phyloP scores from a whole-genome alignment of 2,329 filamentous ascomycete species.

The Ophiostoma populinum region DNA sequence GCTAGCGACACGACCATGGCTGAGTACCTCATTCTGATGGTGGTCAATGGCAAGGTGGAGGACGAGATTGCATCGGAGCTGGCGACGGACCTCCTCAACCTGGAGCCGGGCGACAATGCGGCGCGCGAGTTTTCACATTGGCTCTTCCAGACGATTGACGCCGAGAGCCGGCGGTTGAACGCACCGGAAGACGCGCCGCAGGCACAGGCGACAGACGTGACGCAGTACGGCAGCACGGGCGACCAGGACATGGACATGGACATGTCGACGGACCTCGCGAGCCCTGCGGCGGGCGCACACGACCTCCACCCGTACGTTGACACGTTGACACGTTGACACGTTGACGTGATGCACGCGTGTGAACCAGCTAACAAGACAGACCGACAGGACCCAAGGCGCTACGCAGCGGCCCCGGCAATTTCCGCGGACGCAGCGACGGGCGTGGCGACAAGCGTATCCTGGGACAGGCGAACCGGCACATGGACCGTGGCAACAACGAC shows the following conservation, averaged over 20 bases:
- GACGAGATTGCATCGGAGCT: slow-evolving; percentile 79
- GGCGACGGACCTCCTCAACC: slow-evolving; percentile 66
- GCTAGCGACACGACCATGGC: slow-evolving; percentile 66
- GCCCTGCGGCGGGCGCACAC: slow-evolving; percentile 19
- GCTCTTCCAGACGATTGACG: slow-evolving; percentile 77
- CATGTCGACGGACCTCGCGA: slow-evolving; percentile 19
- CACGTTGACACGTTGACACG: not conserved
- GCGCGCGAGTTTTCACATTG: slow-evolving; percentile 74
- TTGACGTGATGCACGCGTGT: not conserved
- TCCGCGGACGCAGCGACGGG: slow-evolving; percentile 42
- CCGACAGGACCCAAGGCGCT: slow-evolving; percentile 92
- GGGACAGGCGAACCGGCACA: slow-evolving; percentile 65
- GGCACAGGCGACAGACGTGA: not conserved
- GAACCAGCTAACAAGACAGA: slow-evolving; percentile 27
- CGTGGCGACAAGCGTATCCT: slow-evolving; percentile 75
- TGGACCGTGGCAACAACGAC: slow-evolving; percentile 60
- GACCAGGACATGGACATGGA: slow-evolving; percentile 60
- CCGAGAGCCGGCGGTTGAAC: slow-evolving; percentile 46
- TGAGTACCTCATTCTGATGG: slow-evolving; percentile 95
- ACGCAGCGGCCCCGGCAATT: slow-evolving; percentile 47
- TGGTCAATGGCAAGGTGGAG: slow-evolving; percentile 86
- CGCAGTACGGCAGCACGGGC: slow-evolving; percentile 2
- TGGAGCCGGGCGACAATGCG: slow-evolving; percentile 67
- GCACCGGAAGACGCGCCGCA: slow-evolving; percentile 13
- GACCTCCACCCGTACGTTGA: slow-evolving; percentile 44